Base-by-base conservation (phyloP, 176 grass and related monocot species). In the Paspalum vaginatum region DNA sequence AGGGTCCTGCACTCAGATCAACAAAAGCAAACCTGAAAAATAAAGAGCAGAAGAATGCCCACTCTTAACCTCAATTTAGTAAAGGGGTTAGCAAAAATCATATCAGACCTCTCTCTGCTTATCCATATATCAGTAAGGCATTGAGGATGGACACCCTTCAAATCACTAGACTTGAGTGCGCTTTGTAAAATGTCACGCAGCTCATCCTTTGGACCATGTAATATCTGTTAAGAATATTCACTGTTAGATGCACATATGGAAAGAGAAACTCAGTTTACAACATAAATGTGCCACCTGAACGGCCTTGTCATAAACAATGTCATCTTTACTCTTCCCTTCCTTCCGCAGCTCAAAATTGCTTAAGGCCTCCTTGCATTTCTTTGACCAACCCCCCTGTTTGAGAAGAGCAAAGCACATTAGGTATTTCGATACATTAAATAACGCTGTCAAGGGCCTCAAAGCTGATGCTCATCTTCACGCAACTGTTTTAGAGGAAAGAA, bases 61-160 rank as follows among this genome's bases (percentile, higher is more conserved):
- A 81, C 48, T 76, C 21, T 44, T 44, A 81, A 65, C 47, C 73
- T 54, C 48, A 77, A 44, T 47, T 79, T 62, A 61, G 10, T 14
- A 21, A 50, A 76, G 32, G 16, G 25, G 76, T 65, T 57, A 55
- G 25, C 20, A 42, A 83, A 71, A 79, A 56, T 53, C 15, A 71
- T 61, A 32, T 55, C 59, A 74, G 49, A 97, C 94, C 95, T 98
- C 54, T 89, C 86, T 69, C 75, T 86, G 61, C 92, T 86, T 25
- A 95, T 87, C 95, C 95, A 98, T 78, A 87, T 89, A 89, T 98
- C 95, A 58, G 95, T 94, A 85, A 98, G 95, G 84, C 95, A 98
- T 82, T 95, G 90, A 83, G 90, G 77, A 77, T 95, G 85, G 15
- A 98, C 81, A 79, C 95, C 92, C 64, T 89, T 92, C 51, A 95